Evolutionary conservation across 2,329 filamentous ascomycete genomes (phyloP), one percentile per base, ranked within the genome.

Genomic region (Phyllosticta ampelicida): DNA sequence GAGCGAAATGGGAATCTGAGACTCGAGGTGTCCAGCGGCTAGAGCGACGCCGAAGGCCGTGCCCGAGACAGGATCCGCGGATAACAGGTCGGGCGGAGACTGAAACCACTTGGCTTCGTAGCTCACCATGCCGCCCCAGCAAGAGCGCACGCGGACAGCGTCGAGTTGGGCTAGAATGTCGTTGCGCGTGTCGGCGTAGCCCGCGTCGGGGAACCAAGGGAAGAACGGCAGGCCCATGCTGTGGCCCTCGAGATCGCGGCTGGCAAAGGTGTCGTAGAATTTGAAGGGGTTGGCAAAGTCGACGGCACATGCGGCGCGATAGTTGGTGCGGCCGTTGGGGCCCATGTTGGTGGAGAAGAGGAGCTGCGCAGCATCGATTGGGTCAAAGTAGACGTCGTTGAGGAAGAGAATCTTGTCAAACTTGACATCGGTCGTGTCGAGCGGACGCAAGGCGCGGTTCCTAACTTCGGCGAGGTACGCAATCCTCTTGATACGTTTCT

Each of bases 121-220:
- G 1, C 82, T 82, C 2, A 83, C 84, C 81, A 90, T 89, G 20
- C 87, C 87, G 55, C 86, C 85, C 87, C 87, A 90, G 71, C 87
- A 90, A 62, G 84, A 85, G 64, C 80, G 81, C 1, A 90, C 86
- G 9, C 83, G 79, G 1, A 90, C 86, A 0, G 86, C 81, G 63
- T 85, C 82, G 44, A 69, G 78, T 58, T 82, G 80, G 0, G 73
- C 74, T 1, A 87, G 69, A 18, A 89, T 83, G 66, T 87, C 86
- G 4, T 76, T 74, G 51, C 86, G 77, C 72, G 72, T 76, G n/a
- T 64, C 67, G 0, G 74, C 82, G 13, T 78, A 68, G 1, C 80
- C 80, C 1, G 72, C 74, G 51, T 67, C 71, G 4, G 81, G 78
- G 69, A 87, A 86, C 72, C 84, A 86, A 0, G 87, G 87, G 69